These are phyloP conservation scores for Bonia amplexicaulis DNA, from an alignment of 176 grass and related monocot species.

Conservation along the genomic window DNA sequence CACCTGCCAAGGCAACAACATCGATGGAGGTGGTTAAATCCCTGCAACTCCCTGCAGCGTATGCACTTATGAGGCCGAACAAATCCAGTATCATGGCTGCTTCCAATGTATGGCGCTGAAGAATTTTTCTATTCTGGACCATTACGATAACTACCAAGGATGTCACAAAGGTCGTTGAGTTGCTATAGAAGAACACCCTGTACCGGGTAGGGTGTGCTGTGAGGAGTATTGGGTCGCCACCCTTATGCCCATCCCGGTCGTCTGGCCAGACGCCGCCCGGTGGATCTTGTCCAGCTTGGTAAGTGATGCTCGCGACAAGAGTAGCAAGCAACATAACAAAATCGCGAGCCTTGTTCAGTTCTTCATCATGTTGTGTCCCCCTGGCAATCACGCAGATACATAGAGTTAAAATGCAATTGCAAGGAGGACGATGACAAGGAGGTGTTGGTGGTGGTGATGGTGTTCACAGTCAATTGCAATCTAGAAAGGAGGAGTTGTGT, in stretches of 20 bases:
- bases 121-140: conserved; percentile 28
- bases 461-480: too few species aligned
- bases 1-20: conserved; percentile 23
- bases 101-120: not conserved
- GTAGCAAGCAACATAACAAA: conserved; percentile 48
- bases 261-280: conserved; percentile 47
- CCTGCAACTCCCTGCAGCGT: conserved; percentile 40
- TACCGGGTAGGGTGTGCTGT: not conserved
- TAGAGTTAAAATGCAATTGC: too few species aligned
- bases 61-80: conserved; percentile 37
- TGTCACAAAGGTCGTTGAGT: conserved; percentile 33
- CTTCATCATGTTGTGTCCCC: too few species aligned
- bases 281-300: conserved; percentile 39
- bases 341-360: not conserved
- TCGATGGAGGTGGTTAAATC: conserved; percentile 7
- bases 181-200: conserved; percentile 47
- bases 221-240: conserved; percentile 23
- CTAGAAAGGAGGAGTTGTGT: not conserved
- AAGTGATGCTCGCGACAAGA: conserved; percentile 43
- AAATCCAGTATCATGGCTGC: conserved; percentile 38
- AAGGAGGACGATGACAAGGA: too few species aligned
- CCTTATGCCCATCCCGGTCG: not conserved
- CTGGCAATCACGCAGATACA: not conserved
- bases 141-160: conserved; percentile 41
- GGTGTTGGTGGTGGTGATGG: too few species aligned